phyloP scores from a whole-genome alignment of 352 stramenopile genomes.

The Thraustotheca clavata region DNA sequence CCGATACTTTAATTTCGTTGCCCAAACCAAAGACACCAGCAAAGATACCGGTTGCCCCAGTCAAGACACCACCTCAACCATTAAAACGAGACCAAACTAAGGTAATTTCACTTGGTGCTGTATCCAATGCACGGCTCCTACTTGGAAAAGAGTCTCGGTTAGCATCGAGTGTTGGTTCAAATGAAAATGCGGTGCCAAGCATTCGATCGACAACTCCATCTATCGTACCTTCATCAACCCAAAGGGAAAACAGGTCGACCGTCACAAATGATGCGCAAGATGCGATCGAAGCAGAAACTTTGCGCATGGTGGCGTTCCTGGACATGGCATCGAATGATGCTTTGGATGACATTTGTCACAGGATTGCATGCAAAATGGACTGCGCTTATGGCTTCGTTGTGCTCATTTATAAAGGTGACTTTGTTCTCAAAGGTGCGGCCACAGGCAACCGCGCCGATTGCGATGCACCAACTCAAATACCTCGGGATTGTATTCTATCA shows the following conservation, averaged over 20 bases:
- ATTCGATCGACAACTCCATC: neutral
- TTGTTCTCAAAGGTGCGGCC: slow-evolving; percentile 17
- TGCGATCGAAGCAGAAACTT: slow-evolving; percentile 10
- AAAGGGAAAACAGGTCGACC: neutral
- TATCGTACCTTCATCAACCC: neutral
- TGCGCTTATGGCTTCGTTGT: slow-evolving; percentile 19
- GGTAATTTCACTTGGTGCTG: slow-evolving; percentile 58
- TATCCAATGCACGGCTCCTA: neutral
- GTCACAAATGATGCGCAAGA: neutral
- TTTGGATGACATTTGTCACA: slow-evolving; percentile 11
- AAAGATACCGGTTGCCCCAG: neutral
- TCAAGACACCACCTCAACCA: neutral
- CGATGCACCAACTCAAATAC: neutral
- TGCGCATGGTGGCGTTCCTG: neutral
- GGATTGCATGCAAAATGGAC: slow-evolving; percentile 3
- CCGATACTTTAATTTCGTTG: neutral
- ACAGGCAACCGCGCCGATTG: neutral
- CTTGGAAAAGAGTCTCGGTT: neutral
- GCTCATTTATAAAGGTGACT: slow-evolving; percentile 18
- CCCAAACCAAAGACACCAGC: neutral
- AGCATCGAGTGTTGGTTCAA: neutral
- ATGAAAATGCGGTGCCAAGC: slow-evolving; percentile 2
- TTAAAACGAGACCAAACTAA: too few species aligned
- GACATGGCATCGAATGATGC: slow-evolving; percentile 15
- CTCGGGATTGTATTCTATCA: slow-evolving; percentile 12